These are phyloP conservation scores for Stagonosporopsis tanaceti DNA, from an alignment of 2,329 filamentous ascomycete genomes.

Conservation along the genomic window DNA sequence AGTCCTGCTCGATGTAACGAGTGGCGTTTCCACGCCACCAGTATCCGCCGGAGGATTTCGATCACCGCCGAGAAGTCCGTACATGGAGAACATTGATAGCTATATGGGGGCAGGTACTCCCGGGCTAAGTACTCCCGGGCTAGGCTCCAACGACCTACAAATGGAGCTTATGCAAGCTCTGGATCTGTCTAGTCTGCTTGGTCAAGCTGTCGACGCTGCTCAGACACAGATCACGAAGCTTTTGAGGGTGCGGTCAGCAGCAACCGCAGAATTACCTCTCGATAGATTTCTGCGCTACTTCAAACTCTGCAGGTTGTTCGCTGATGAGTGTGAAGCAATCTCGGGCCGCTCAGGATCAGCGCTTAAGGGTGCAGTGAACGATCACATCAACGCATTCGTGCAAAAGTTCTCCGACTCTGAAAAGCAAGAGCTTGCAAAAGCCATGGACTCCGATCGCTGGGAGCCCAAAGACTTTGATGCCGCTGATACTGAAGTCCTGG, in stretches of 20 bases:
- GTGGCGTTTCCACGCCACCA: conserved; percentile 66
- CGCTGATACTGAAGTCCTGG: conserved; percentile 66
- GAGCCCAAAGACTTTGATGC: conserved; percentile 77
- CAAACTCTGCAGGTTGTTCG: conserved; percentile 81
- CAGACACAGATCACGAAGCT: conserved; percentile 78
- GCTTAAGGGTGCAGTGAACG: conserved; percentile 80
- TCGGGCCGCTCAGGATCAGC: conserved; percentile 79
- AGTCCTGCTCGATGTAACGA: conserved; percentile 91
- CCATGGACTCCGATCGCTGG: conserved; percentile 85
- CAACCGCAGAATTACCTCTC: conserved; percentile 72
- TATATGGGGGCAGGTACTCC: conserved; percentile 36
- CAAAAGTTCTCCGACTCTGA: conserved; percentile 74
- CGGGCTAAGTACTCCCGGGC: conserved; percentile 20
- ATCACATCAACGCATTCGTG: conserved; percentile 83
- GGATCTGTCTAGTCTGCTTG: conserved; percentile 79
- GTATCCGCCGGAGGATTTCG: conserved; percentile 49
- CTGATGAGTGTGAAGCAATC: conserved; percentile 85
- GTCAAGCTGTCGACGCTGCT: conserved; percentile 80
- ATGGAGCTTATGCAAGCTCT: conserved; percentile 79
- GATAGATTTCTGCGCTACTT: conserved; percentile 81
- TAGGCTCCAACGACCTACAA: conserved; percentile 56
- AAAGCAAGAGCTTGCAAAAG: conserved; percentile 76
- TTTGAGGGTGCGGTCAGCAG: conserved; percentile 77
- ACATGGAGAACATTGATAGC: conserved; percentile 53
- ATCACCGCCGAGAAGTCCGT: conserved; percentile 59